Conservation (phyloP, 192 early-diverging fungal species). For the Geosiphon pyriformis region DNA sequence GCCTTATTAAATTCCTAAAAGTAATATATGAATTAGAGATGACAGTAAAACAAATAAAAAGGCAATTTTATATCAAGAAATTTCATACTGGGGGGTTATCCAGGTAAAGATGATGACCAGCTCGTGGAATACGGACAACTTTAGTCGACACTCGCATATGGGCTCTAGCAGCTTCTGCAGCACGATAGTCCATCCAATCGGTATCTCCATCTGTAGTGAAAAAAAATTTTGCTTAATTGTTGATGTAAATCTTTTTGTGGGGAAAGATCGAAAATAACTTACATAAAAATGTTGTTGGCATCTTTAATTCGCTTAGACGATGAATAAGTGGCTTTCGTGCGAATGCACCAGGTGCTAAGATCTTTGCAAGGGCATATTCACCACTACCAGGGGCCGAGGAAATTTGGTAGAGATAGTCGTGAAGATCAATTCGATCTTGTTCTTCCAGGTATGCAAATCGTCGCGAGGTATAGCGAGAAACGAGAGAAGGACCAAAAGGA, state of each 20-base stretch:
- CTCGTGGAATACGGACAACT: constrained; percentile 44
- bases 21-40: not conserved
- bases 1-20: constrained; percentile 9
- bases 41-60: not conserved
- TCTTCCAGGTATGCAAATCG: constrained; percentile 64
- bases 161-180: constrained; percentile 57
- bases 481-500: constrained; percentile 68
- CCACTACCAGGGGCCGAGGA: constrained; percentile 70
- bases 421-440: constrained; percentile 58
- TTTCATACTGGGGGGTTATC: constrained; percentile 66
- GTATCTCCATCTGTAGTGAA: constrained; percentile 53
- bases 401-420: constrained; percentile 81
- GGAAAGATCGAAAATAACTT: constrained; percentile 12
- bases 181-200: constrained; percentile 89
- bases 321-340: constrained; percentile 70
- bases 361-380: constrained; percentile 72
- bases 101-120: constrained; percentile 83
- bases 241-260: not conserved
- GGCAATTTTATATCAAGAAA: not conserved
- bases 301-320: constrained; percentile 50
- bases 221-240: not conserved
- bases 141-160: constrained; percentile 49
- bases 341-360: constrained; percentile 78
- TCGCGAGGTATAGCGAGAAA: constrained; percentile 47
- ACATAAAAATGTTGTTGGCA: constrained; percentile 76